A percentile compares a stretch with the other conserved stretches of the same genome.
Evolutionary conservation across 495 filamentous ascomycete species (phyloP).

Genomic region (Venustampulla echinocandica): DNA sequence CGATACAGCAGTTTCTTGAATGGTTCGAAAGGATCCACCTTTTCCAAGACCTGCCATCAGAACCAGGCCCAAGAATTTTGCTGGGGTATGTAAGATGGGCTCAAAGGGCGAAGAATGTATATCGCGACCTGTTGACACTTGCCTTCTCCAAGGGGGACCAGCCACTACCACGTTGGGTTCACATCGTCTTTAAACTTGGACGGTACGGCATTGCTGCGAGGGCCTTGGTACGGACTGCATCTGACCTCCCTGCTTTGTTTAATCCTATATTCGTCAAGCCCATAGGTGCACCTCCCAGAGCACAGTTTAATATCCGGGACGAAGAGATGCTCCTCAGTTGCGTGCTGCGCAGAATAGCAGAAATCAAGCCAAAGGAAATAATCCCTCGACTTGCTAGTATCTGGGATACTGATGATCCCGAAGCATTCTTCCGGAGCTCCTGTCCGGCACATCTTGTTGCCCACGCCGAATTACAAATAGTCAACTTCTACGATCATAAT

Average conservation of each 20-base stretch:
- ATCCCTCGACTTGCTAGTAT: conserved; percentile 7
- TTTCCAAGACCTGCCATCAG: conserved; percentile 2
- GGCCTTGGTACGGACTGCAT: conserved; percentile 13
- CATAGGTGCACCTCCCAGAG: conserved; percentile 9
- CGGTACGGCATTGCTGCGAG: conserved; percentile 20
- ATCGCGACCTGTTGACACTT: conserved; percentile 7
- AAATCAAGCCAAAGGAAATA: conserved; percentile 2
- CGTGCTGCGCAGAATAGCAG: conserved; percentile 1
- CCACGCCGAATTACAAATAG: conserved; percentile 17
- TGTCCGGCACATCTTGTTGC: conserved; percentile 9
- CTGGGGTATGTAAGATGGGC: conserved; percentile 14
- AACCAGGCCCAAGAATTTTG: conserved; percentile 2
- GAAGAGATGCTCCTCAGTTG: conserved; percentile 3
- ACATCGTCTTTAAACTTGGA: conserved; percentile 17
- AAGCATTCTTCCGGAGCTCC: conserved; percentile 8
- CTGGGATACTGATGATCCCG: conserved; percentile 11
- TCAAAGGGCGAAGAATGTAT: conserved; percentile 9
- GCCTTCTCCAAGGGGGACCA: conserved; percentile 9
- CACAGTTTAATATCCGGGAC: not conserved
- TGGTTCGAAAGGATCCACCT: conserved; percentile 7
- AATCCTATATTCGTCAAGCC: conserved; percentile 16
- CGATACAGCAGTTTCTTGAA: conserved; percentile 13
- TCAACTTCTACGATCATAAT: conserved; percentile 19
- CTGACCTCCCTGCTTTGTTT: conserved; percentile 10
- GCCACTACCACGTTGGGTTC: conserved; percentile 15